phyloP scores from a whole-genome alignment of 2,329 filamentous ascomycete genomes.

The Penicillium palitans region DNA sequence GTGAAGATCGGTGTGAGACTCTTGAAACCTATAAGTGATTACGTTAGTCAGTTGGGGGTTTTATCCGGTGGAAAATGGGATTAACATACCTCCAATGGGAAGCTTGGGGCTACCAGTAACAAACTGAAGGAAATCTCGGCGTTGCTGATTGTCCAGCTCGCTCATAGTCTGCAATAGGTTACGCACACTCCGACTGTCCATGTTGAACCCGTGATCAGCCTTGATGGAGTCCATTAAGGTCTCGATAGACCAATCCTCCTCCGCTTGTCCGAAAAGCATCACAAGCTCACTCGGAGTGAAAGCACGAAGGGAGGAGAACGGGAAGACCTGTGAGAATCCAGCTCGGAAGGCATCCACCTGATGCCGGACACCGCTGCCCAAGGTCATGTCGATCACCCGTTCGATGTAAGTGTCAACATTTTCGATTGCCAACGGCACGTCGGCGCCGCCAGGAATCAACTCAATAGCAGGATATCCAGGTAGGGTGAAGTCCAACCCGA shows the following conservation, averaged over 20 bases:
- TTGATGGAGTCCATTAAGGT: conserved; percentile 98
- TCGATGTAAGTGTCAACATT: conserved; percentile 91
- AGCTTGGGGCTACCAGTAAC: conserved; percentile 97
- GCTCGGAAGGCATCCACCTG: conserved; percentile 89
- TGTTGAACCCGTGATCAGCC: conserved; percentile 96
- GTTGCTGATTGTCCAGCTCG: conserved; percentile 70
- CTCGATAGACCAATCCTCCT: conserved; percentile 97
- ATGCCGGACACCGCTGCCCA: conserved; percentile 81
- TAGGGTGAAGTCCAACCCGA: conserved; percentile 90
- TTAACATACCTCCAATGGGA: conserved; percentile 82
- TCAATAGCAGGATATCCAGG: conserved; percentile 89
- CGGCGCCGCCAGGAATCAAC: conserved; percentile 70
- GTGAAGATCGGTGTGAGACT: conserved; percentile 97
- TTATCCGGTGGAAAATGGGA: neutral
- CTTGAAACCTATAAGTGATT: conserved; percentile 72
- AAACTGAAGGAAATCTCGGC: conserved; percentile 94
- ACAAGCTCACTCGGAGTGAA: conserved; percentile 96
- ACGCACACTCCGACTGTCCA: conserved; percentile 93
- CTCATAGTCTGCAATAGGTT: conserved; percentile 96
- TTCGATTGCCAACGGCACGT: conserved; percentile 77
- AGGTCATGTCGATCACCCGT: conserved; percentile 84
- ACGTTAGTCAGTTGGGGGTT: conserved; percentile 6
- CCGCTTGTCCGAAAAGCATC: conserved; percentile 85
- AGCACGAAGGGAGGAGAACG: conserved; percentile 84
- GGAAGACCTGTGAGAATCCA: conserved; percentile 95